Conservation (phyloP, 371 early-diverging fungal species). For the Apophysomyces elegans region DNA sequence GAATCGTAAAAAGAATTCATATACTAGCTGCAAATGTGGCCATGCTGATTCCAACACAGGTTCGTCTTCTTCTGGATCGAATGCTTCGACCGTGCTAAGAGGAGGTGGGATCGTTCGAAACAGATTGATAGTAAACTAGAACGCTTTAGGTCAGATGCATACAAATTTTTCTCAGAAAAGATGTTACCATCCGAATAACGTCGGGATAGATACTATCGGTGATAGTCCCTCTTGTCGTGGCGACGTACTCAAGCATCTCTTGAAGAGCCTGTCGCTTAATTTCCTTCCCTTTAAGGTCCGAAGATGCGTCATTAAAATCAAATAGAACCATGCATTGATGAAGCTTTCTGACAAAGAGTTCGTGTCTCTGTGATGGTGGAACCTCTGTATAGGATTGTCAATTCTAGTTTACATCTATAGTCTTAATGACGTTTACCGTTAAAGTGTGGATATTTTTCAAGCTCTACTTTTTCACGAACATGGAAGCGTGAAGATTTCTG, state of each 20-base stretch:
- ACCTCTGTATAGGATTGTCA: constrained; percentile 63
- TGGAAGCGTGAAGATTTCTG: constrained; percentile 88
- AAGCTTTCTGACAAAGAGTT: constrained; percentile 87
- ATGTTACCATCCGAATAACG: constrained; percentile 87
- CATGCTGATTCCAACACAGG: constrained; percentile 94
- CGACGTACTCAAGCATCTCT: constrained; percentile 92
- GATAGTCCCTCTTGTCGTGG: constrained; percentile 81
- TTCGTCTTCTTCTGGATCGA: constrained; percentile 98
- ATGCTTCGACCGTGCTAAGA: constrained; percentile 75
- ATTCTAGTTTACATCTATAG: not conserved
- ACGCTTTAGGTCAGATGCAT: not conserved
- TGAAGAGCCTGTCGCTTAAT: constrained; percentile 89
- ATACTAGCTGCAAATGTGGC: constrained; percentile 97
- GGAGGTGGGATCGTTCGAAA: constrained; percentile 4
- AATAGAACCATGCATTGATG: constrained; percentile 89
- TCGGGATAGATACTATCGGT: constrained; percentile 88
- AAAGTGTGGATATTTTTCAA: constrained; percentile 76
- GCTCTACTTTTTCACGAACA: constrained; percentile 72
- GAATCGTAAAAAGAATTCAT: constrained; percentile 96
- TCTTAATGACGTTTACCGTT: constrained; percentile 57
- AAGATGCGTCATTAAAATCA: constrained; percentile 89
- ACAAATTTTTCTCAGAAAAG: not conserved
- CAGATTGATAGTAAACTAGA: constrained; percentile 3
- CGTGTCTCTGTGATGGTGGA: constrained; percentile 66
- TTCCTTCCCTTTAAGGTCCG: constrained; percentile 91